Evolutionary conservation across 257 asterid genomes (phyloP), one percentile per base, ranked within the genome.

Genomic region (Solanum dulcamara): DNA sequence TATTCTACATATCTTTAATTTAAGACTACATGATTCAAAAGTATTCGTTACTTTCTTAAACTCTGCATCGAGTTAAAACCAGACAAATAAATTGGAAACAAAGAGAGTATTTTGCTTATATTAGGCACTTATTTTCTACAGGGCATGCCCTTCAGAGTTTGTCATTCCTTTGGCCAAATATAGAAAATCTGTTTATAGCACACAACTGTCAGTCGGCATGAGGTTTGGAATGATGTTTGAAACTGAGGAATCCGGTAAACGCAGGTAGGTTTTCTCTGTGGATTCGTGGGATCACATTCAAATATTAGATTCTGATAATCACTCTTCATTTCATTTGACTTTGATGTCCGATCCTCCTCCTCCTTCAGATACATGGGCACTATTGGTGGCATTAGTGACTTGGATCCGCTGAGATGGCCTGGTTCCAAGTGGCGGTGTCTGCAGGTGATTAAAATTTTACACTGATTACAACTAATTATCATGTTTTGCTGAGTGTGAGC

Each of bases 181-280:
- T 83, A 91, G 97, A 60, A 96, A 96, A 86, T 89, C 98, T 20
- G 89, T 94, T 17, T 91, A 89, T 68, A 92, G 94, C 28, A 89
- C 99, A 22, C 99, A 93, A 50, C 93, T 96, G 80, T 91, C 99
- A 1, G 86, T 91, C 70, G 97, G 98, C 44, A 95, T 95, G 99
- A 91, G 99, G 88, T 96, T 96, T 22, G 98, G 99, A 10, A 94
- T 96, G 93, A 96, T 94, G 99, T 96, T 96, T 85, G 99, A 96
- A 90, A 96, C 99, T 11, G 99, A 96, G 86, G 99, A 96, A 90
- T 96, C 99, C 37, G 91, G 92, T 79, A 95, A 95, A 90, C 91
- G 98, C 85, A 96, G 99, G 99, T 90, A 82, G 83, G 83, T 71
- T 79, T 64, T 53, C 17, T 20, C 1, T 77, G 42, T 17, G 42